Base-by-base conservation (phyloP, 2,329 filamentous ascomycete species). In the Trichoderma lentiforme region DNA sequence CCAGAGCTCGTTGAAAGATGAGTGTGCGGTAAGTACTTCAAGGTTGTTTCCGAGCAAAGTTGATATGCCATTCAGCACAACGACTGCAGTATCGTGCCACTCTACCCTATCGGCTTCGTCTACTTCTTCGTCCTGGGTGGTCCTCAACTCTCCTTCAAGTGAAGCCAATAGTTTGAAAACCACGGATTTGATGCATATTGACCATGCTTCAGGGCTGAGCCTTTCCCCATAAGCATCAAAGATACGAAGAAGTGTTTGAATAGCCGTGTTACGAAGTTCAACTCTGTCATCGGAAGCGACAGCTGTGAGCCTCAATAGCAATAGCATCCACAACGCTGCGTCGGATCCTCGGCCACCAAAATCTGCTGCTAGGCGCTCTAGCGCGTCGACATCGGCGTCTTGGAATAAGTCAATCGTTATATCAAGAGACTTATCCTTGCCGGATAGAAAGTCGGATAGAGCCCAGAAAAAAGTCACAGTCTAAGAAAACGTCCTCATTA, bases 401-500 rank as follows among this genome's bases (percentile, higher is more conserved):
- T 84, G 81, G 71, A 90, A 84, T 72, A 91, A 84, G 65, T 86
- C 84, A 57, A 86, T 83, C 0, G 86, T 90, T 36, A 91, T 87
- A 1, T 86, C 85, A 58, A 91, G 86, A 0, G 86, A 84, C 72
- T 84, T 85, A 69, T 86, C 89, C 75, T 88, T 89, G 3, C 86
- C 83, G 1, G 89, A 91, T 5, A 98, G 85, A 74, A 95, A 96
- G 80, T 98, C 95, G 0, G 95, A 97, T 8, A 98, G 88, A 69
- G 95, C 95, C 94, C 95, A 98, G 80, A 97, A 97, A 78, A 97
- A 96, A 0, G 95, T 97, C 9, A 97, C 93, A 1, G 95, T 96
- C 89, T 93, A 62, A 53, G 18, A n/a, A 18, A 6, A n/a, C 28
- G 7, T 30, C 18, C 34, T 47, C 15, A 36, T 56, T 43, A 47